phyloP scores from a whole-genome alignment of 192 early-diverging fungal genomes.

The Paraglomus occultum region DNA sequence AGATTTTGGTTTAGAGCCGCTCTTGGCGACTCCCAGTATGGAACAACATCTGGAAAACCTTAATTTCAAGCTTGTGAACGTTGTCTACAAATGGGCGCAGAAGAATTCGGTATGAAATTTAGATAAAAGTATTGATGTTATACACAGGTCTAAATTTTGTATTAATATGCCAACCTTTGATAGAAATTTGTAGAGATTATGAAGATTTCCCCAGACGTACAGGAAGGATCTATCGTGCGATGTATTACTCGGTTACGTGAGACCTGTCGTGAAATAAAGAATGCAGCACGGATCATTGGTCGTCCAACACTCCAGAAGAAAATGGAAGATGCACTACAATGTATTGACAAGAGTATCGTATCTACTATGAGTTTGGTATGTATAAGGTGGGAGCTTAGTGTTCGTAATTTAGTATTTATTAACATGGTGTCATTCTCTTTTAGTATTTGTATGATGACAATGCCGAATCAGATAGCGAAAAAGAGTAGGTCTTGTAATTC shows the following conservation, averaged over 20 bases:
- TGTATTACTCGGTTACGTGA: slow-evolving; percentile 93
- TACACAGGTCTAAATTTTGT: no score
- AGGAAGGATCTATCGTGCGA: slow-evolving; percentile 93
- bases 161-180: background rate
- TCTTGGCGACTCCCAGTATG: slow-evolving; percentile 14
- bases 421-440: no score
- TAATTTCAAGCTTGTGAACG: slow-evolving; percentile 90
- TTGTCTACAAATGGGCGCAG: slow-evolving; percentile 98
- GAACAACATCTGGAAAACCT: slow-evolving; percentile 39
- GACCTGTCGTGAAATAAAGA: slow-evolving; percentile 84
- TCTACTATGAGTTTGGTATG: slow-evolving; percentile 85
- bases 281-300: slow-evolving; percentile 86
- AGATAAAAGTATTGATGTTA: background rate
- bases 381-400: background rate
- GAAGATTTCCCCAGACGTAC: slow-evolving; percentile 89
- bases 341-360: slow-evolving; percentile 93
- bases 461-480: no score
- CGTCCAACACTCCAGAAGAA: slow-evolving; percentile 84
- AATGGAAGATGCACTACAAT: slow-evolving; percentile 84
- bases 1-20: no score
- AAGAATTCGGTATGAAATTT: slow-evolving; percentile 59
- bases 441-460: no score
- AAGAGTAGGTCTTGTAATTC: no score
- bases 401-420: no score
- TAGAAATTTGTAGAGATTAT: slow-evolving; percentile 87